Conservation (phyloP, 306 rosid species). For the Inga leiocalycina region DNA sequence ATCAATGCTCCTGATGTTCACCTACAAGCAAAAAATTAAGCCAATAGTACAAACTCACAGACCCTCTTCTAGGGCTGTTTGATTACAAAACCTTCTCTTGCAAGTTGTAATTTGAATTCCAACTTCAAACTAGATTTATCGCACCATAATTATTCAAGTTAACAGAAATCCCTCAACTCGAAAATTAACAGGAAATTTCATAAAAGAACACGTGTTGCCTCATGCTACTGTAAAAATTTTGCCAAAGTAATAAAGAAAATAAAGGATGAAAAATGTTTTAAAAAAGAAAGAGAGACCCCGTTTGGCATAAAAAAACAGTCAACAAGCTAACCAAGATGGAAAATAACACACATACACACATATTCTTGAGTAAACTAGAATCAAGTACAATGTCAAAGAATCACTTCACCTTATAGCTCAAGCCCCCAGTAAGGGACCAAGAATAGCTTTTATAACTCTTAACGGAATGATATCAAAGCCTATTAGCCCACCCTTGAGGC, state of each 20-base stretch:
- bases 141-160: not conserved
- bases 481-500: slow-evolving; percentile 10
- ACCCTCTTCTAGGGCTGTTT: not conserved
- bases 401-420: not conserved
- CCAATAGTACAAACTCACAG: slow-evolving; percentile 19
- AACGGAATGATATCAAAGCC: not conserved
- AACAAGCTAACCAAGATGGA: not conserved
- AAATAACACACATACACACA: not conserved
- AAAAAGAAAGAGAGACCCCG: no score
- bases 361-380: slow-evolving; percentile 14
- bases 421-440: not conserved
- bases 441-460: not conserved
- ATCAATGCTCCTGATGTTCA: slow-evolving; percentile 94
- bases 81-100: not conserved
- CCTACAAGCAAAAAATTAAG: slow-evolving; percentile 53
- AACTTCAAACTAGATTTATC: not conserved
- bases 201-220: not conserved
- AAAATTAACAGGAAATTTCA: not conserved
- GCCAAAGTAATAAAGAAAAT: not conserved
- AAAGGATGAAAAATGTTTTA: not conserved
- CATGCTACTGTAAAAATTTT: not conserved
- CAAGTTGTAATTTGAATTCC: not conserved
- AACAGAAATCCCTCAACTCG: not conserved
- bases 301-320: not conserved
- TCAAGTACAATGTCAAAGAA: slow-evolving; percentile 12